phyloP scores from a whole-genome alignment of 257 asterid genomes.

The Handroanthus guayacan region DNA sequence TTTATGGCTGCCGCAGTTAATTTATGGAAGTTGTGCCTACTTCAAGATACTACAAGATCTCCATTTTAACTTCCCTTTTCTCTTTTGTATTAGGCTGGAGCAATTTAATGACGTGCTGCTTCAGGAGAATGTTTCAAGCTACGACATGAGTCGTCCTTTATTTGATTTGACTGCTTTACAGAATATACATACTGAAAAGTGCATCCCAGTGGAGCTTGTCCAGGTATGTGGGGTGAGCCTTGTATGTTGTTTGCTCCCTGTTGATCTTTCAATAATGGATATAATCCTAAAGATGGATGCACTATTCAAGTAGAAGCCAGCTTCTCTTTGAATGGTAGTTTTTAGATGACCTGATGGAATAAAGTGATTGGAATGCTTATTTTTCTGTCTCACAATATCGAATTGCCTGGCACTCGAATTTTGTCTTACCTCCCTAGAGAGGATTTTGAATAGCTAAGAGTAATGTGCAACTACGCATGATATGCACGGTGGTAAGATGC shows the following conservation, averaged over 20 bases:
- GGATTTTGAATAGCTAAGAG: background rate
- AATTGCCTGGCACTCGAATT: background rate
- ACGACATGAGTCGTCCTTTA: conserved; percentile 58
- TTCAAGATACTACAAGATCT: conserved; percentile 10
- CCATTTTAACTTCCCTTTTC: background rate
- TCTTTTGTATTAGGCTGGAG: conserved; percentile 67
- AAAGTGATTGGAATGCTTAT: conserved; percentile 1
- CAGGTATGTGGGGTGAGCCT: conserved; percentile 53
- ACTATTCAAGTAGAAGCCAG: background rate
- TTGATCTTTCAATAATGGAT: background rate
- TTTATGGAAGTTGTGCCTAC: conserved; percentile 19
- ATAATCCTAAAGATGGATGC: conserved; percentile 11
- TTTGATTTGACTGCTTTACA: conserved; percentile 62
- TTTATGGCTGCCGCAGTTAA: background rate
- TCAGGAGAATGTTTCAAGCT: conserved; percentile 73
- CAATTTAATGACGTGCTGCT: conserved; percentile 87
- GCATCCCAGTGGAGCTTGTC: conserved; percentile 57
- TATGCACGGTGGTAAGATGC: background rate
- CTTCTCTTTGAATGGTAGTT: conserved; percentile 9
- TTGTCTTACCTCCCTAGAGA: background rate
- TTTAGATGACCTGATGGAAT: background rate
- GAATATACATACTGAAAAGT: conserved; percentile 59
- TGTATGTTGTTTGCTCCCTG: conserved; percentile 14
- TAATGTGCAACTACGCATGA: background rate
- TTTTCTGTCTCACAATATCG: background rate